Percentiles rank a stretch among this genome's conserved stretches.
phyloP scores from a whole-genome alignment of 495 filamentous ascomycete species.

The Viridothelium virens region DNA sequence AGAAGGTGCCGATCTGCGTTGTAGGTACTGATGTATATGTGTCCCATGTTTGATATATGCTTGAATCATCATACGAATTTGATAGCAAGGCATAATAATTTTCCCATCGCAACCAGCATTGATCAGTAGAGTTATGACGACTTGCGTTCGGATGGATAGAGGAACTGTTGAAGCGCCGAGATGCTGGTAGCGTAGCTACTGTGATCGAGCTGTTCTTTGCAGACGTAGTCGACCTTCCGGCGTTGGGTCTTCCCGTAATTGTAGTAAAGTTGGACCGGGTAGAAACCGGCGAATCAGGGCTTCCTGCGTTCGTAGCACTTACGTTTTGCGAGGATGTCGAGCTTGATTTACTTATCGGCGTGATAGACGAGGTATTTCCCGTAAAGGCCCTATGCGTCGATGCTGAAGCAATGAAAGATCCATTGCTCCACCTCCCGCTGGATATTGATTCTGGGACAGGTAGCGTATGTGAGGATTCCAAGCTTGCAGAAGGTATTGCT shows the following conservation, averaged over 20 bases:
- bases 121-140: neutral
- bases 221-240: neutral
- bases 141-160: neutral
- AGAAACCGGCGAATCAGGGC: neutral
- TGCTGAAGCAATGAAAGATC: neutral
- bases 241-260: neutral
- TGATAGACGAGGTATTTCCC: neutral
- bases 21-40: neutral
- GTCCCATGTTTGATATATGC: neutral
- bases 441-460: neutral
- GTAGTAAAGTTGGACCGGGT: neutral
- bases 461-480: neutral
- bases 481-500: neutral
- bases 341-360: neutral
- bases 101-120: slow-evolving; percentile 6
- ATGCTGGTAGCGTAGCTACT: neutral
- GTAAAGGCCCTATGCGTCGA: neutral
- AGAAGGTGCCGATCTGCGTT: neutral
- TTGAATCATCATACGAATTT: slow-evolving; percentile 2
- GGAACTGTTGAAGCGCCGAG: neutral
- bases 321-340: neutral
- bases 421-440: neutral
- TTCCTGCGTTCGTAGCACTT: neutral
- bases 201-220: neutral
- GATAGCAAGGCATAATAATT: neutral